Evolutionary conservation across 2,329 filamentous ascomycete genomes (phyloP), one percentile per base, ranked within the genome.

Genomic region (Colletotrichum brevisporum): DNA sequence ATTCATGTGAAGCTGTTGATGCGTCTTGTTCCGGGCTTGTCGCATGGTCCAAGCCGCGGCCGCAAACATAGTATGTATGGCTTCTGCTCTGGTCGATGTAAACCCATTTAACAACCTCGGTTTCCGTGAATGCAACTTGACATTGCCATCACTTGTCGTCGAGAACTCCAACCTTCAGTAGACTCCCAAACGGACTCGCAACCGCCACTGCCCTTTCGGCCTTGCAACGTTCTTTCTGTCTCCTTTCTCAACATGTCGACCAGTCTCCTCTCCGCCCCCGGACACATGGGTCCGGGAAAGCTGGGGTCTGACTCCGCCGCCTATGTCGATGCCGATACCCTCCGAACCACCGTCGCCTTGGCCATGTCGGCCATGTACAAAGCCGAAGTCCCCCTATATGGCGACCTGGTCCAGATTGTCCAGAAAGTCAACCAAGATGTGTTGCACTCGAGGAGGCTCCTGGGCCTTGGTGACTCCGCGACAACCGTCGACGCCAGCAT

Each of bases 341-440:
- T 78, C 1, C 73, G 77, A 5, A 74, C 72, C 5, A 56, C 70
- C 31, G 79, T 80, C 63, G 74, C 77, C 8, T 62, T 75, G 0
- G 75, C 78, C 31, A 73, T 81, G 69, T 81, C 79, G 2, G 72
- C 72, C 27, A 80, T 81, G 78, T 81, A 81, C 63, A 73, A 73
- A 27, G 62, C 71, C 15, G 79, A 81, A 58, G 78, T 81, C 4
- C 79, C 78, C 1, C 65, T 79, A 6, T 81, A 81, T 43, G 76
- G 75, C 16, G 72, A 76, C 13, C 73, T 80, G 5, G 70, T 81
- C 18, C 68, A 70, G 0, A 76, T 81, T 6, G 79, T 81, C 5
- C 70, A 70, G 6, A 58, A 63, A 1, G 73, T 79, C 54, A 77
- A 79, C 51, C 50, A 54, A 57, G 45, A 71, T n/a, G 55, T 58